These are phyloP conservation scores for Pisolithus thermaeus DNA, from an alignment of 1,284 basidiomycete species.

Conservation along the genomic window DNA sequence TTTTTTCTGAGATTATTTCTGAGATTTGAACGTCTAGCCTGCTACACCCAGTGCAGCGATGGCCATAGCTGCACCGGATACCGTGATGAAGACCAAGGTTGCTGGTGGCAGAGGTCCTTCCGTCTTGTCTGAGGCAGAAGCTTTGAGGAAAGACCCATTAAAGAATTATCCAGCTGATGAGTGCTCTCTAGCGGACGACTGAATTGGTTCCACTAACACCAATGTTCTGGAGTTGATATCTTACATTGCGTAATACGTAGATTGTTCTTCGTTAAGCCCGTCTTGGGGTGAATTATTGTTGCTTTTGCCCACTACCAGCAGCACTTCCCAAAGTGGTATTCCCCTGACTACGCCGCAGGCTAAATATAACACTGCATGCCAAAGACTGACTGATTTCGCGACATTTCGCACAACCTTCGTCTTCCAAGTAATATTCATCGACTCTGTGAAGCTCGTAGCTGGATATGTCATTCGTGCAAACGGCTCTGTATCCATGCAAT, in stretches of 20 bases:
- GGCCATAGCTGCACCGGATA: conserved; percentile 30
- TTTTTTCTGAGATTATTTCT: conserved; percentile 8
- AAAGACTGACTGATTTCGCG: no score
- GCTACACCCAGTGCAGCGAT: conserved; percentile 26
- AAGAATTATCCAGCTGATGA: conserved; percentile 56
- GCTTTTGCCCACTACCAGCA: no score
- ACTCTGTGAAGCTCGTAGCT: conserved; percentile 10
- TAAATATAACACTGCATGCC: no score
- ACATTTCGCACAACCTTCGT: no score
- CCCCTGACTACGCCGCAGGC: no score
- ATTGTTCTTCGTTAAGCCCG: no score
- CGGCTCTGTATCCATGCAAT: conserved; percentile 64
- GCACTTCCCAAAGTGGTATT: no score
- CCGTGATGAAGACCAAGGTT: conserved; percentile 58
- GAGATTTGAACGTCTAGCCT: conserved; percentile 14
- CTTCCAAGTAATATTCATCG: no score
- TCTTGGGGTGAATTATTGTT: no score
- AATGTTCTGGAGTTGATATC: background rate
- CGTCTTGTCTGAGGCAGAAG: conserved; percentile 60
- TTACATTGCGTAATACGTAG: background rate
- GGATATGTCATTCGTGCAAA: conserved; percentile 21
- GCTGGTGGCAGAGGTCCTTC: conserved; percentile 36
- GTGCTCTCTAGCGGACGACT: conserved; percentile 15
- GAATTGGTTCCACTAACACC: conserved; percentile 7
- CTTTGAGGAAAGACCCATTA: conserved; percentile 67